Evolutionary conservation across 306 rosid species (phyloP).

Genomic region (Pterocarpus santalinus): DNA sequence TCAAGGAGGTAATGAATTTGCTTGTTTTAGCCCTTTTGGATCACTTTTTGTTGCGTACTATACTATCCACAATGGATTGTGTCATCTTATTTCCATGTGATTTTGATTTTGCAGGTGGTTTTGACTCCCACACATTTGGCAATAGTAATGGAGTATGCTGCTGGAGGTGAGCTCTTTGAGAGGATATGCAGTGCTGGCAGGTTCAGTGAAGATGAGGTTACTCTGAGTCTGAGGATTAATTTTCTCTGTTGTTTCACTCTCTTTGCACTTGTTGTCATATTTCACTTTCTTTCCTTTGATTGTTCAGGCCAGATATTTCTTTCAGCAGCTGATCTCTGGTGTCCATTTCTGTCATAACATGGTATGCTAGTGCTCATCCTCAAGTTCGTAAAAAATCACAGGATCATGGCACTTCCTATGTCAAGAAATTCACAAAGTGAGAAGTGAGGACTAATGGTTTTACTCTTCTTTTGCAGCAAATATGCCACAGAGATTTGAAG

Average conservation of each 20-base stretch:
- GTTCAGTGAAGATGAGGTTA: conserved; percentile 80
- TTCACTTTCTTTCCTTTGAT: conserved; percentile 26
- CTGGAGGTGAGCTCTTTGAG: conserved; percentile 77
- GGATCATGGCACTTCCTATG: neutral
- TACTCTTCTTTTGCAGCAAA: conserved; percentile 56
- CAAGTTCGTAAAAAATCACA: neutral
- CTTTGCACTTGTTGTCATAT: neutral
- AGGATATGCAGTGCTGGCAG: conserved; percentile 76
- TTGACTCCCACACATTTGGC: conserved; percentile 76
- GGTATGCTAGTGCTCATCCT: conserved; percentile 49
- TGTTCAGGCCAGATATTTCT: conserved; percentile 75
- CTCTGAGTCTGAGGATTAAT: neutral
- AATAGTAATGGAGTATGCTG: conserved; percentile 81
- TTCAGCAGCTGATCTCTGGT: conserved; percentile 82
- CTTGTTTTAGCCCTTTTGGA: neutral
- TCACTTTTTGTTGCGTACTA: neutral
- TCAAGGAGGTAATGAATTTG: conserved; percentile 62
- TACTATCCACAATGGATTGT: neutral
- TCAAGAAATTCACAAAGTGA: neutral
- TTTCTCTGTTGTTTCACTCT: conserved; percentile 1
- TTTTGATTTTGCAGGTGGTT: conserved; percentile 58
- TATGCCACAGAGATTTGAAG: conserved; percentile 75
- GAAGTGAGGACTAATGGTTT: conserved; percentile 13
- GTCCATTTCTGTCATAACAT: conserved; percentile 67
- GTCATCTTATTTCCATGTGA: conserved; percentile 17